phyloP scores from a whole-genome alignment of 106 monocot genomes.

The Cymbidium sinense region DNA sequence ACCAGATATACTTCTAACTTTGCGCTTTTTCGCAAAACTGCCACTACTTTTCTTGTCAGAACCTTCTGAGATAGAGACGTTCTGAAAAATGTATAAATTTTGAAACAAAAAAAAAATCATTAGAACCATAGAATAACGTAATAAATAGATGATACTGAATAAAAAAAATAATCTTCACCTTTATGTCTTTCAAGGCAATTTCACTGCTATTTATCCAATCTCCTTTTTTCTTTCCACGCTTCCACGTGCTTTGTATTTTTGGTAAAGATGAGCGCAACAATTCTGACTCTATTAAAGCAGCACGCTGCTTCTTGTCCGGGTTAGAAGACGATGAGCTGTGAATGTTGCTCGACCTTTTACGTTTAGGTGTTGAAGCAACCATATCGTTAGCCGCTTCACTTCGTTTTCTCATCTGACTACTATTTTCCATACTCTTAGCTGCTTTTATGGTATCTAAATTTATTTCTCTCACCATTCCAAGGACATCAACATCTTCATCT shows the following conservation, averaged over 20 bases:
- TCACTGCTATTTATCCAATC: slow-evolving; percentile 12
- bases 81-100: slow-evolving; percentile 22
- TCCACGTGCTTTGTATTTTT: slow-evolving; percentile 19
- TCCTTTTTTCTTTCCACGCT: slow-evolving; percentile 28
- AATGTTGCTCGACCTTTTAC: slow-evolving; percentile 46
- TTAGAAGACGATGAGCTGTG: slow-evolving; percentile 27
- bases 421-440: slow-evolving; percentile 13
- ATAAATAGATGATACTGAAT: background rate
- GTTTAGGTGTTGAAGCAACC: slow-evolving; percentile 43
- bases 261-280: slow-evolving; percentile 27
- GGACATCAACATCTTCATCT: slow-evolving; percentile 70
- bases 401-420: slow-evolving; percentile 21
- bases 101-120: background rate
- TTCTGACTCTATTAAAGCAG: slow-evolving; percentile 18
- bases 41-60: slow-evolving; percentile 11
- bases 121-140: background rate
- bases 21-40: slow-evolving; percentile 45
- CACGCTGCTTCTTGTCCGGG: slow-evolving; percentile 9
- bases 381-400: slow-evolving; percentile 6
- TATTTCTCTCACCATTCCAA: slow-evolving; percentile 88
- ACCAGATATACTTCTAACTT: slow-evolving; percentile 50
- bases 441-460: slow-evolving; percentile 48
- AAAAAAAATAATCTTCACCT: slow-evolving; percentile 27
- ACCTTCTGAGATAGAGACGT: slow-evolving; percentile 10
- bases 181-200: slow-evolving; percentile 11